Evolutionary conservation across 1,139 yeast genomes (phyloP), one percentile per base, ranked within the genome.

Genomic region (Zhuliangozyma blackwelliae): DNA sequence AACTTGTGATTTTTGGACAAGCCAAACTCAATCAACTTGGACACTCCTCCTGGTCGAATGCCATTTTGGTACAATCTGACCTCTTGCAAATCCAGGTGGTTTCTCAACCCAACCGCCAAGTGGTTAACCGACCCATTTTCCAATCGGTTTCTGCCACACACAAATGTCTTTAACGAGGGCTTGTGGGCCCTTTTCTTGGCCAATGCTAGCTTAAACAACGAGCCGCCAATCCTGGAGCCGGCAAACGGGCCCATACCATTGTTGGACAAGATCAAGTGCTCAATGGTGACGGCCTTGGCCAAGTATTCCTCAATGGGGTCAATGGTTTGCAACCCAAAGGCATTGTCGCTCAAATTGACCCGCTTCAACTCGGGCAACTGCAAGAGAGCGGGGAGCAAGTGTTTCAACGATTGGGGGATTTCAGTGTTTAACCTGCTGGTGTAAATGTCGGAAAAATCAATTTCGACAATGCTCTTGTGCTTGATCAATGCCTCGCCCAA

Each of bases 201-300:
- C 34, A 62, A 61, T n/a, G 95, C 79, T 49, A 90, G 73, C 51
- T 75, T 73, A 63, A 72, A 87, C 40, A 92, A 74, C 5, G 96
- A 87, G 47, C 79, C 79, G 42, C 97, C 98, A 47, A 92, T 85
- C 59, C 96, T 77, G 37, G 94, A 83, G 50, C 98, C 98, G 0
- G 97, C 96, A 60, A 84, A 85, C 25, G 98, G 98, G 19, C 98
- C 98, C 79, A 92, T 82, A 38, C 98, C 98, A 59, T 94, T 92
- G 63, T 92, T 92, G 33, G 96, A 84, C 46, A 94, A 70, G 46
- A 87, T 81, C 58, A 94, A 75, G 56, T 92, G 96, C 59, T 86
- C 83, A 41, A 92, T 65, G 21, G 95, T 80, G 12, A 78, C 72
- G 33, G 95, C 96, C 50, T 80, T 73, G 11, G 86, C 66, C 45